Evolutionary conservation across 2,329 filamentous ascomycete genomes (phyloP), one percentile per base, ranked within the genome.

Genomic region (Claviceps lovelessii): DNA sequence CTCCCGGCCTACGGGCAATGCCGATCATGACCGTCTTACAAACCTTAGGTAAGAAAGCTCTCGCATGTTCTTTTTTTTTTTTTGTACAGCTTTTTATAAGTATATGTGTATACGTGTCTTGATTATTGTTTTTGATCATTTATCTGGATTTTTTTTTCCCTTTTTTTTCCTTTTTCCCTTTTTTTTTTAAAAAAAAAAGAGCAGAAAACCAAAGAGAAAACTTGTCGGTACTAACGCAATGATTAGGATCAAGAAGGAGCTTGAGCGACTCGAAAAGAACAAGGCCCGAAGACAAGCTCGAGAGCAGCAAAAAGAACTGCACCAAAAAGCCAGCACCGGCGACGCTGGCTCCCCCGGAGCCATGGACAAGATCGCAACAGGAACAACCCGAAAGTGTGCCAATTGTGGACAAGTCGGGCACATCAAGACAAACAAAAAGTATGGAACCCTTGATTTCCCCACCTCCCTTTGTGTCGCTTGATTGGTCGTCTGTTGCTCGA

Each of bases 351-450:
- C 78, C 35, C 78, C 78, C 29, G 77, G 76, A 56, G 62, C 67
- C 35, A 59, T 60, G 51, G 78, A 77, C 65, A 79, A 81, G 64
- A 73, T 76, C 63, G 73, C 75, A 57, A 78, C 73, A 50, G 83
- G 84, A 58, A 94, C 88, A 55, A 85, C 85, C 39, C 80, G 94
- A 63, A 97, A 97, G 74, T 98, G 93, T 72, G 93, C 93, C 61
- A 97, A 96, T 70, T 98, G 93, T 72, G 93, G 93, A 52, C 87
- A 93, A 69, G 86, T 95, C 54, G 93, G 93, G 37, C 93, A 98
- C 66, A 98, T 98, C 76, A 96, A 96, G 72, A 97, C 91, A 50
- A 97, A 97, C 76, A 95, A 96, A 75, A 97, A 96, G 89, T 93
- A 80, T 72, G 77, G 70, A 55, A 52, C 55, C 57, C 57, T 60